phyloP scores from a whole-genome alignment of 768 basidiomycete species.

The Xerocomus potaroensis region DNA sequence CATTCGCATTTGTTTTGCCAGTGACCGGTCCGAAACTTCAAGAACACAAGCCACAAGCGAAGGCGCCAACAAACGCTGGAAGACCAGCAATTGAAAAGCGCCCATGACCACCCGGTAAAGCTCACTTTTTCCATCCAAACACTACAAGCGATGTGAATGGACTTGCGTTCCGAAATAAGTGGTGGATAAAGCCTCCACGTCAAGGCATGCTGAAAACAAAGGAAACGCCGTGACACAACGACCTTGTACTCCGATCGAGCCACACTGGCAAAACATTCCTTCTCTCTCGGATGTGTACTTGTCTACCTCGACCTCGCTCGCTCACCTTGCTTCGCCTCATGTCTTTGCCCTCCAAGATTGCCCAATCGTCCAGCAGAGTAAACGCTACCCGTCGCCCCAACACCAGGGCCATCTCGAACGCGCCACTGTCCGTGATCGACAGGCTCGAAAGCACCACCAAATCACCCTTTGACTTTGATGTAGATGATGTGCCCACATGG shows the following conservation, averaged over 20 bases:
- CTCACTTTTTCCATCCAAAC: no score
- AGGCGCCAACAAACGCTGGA: no score
- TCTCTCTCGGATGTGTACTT: neutral
- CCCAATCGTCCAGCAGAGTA: neutral
- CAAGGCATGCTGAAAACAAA: slow-evolving; percentile 9
- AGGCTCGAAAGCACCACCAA: neutral
- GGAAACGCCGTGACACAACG: slow-evolving; percentile 4
- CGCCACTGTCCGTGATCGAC: neutral
- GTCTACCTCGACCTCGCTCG: neutral
- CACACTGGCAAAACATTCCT: slow-evolving; percentile 6
- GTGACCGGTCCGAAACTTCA: no score
- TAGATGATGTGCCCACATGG: neutral
- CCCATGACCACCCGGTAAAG: neutral
- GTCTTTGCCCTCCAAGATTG: neutral
- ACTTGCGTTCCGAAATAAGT: neutral
- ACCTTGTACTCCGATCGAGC: slow-evolving; percentile 17
- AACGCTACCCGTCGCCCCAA: no score
- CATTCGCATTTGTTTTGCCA: no score
- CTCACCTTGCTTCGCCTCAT: slow-evolving; percentile 7
- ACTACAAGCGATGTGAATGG: no score
- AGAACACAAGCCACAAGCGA: no score
- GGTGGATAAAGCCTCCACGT: neutral
- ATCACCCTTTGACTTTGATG: neutral
- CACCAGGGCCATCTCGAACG: neutral
- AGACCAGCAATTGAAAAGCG: no score